Conservation (phyloP, 1,139 yeast genomes). For the Hansenula lynferdii region DNA sequence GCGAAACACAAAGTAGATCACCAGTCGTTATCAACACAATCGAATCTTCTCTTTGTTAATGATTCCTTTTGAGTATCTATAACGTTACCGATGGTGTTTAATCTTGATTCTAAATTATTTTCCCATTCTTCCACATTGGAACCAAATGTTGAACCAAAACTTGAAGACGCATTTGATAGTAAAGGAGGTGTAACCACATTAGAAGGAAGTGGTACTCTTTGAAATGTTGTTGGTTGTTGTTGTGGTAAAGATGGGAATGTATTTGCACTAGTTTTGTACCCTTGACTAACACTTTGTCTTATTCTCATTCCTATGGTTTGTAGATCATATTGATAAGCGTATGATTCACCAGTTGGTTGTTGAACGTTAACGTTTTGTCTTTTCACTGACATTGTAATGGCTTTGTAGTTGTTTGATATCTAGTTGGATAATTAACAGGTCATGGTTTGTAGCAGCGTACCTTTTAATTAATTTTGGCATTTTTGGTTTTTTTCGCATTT, state of each 20-base stretch:
- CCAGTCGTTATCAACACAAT: constrained; percentile 30
- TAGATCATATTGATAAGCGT: constrained; percentile 29
- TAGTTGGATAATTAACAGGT: too few relatives aligned
- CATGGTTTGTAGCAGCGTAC: too few relatives aligned
- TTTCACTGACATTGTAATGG: constrained; percentile 15
- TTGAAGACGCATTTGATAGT: constrained; percentile 16
- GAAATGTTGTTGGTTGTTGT: constrained; percentile 6
- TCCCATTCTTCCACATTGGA: constrained; percentile 50
- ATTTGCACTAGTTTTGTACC: constrained; percentile 32
- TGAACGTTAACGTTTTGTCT: constrained; percentile 16
- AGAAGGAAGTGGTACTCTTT: constrained; percentile 52
- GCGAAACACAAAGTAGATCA: too few relatives aligned
- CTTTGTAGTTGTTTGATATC: background rate
- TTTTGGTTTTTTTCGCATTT: too few relatives aligned
- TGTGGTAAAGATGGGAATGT: constrained; percentile 5
- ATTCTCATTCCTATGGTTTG: constrained; percentile 67
- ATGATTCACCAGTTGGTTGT: constrained; percentile 7
- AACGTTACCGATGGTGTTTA: constrained; percentile 28
- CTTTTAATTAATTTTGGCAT: too few relatives aligned
- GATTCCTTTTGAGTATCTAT: constrained; percentile 29
- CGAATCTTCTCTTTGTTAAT: constrained; percentile 35
- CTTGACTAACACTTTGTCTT: constrained; percentile 62
- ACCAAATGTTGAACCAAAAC: constrained; percentile 28
- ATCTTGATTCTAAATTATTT: constrained; percentile 34
- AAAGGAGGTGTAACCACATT: constrained; percentile 27